Evolutionary conservation across 2,329 filamentous ascomycete genomes (phyloP), one percentile per base, ranked within the genome.

Genomic region (Podosphaera xanthii): DNA sequence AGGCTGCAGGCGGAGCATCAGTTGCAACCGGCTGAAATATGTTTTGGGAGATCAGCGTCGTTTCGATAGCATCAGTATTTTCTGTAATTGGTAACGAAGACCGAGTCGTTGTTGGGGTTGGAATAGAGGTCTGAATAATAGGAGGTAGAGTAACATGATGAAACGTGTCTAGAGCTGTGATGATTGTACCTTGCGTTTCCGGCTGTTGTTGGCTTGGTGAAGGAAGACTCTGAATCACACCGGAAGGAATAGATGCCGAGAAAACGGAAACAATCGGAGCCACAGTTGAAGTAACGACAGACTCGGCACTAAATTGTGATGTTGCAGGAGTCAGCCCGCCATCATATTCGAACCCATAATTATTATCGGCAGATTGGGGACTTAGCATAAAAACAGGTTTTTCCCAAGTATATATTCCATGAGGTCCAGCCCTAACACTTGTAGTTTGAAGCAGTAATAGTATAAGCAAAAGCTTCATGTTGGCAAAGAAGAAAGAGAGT

Each of bases 1-100:
- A 76, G 36, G 71, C 69, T 0, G 72, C 65, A 0, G 76, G 74
- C 2, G 80, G 79, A 9, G 75, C 69, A 61, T 70, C 72, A 1
- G 75, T 78, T 22, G 73, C 75, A 57, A 84, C 75, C 35, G 81
- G 77, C 72, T 71, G 63, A 84, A 59, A 84, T 58, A 84, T 80
- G 64, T 83, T 64, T 3, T 59, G 44, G 12, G 46, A 58, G 4
- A 57, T 50, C 30, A 57, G 46, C 10, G 46, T 48, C 1, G 59
- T 48, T 33, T 33, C 38, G 1, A 14, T 46, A 9, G 38, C 10
- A n/a, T n/a, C 34, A 10, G 38, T 44, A 9, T n/a, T 10, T 33
- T 31, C 14, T 30, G 31, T 49, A 3, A 38, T 30, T 14, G 56
- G n/a, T 7, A 33, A 14, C 2, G 59, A 40, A 40, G 52, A 40